These are phyloP conservation scores for Penicillium sp. DNA, from an alignment of 2,329 filamentous ascomycete species.

Conservation along the genomic window DNA sequence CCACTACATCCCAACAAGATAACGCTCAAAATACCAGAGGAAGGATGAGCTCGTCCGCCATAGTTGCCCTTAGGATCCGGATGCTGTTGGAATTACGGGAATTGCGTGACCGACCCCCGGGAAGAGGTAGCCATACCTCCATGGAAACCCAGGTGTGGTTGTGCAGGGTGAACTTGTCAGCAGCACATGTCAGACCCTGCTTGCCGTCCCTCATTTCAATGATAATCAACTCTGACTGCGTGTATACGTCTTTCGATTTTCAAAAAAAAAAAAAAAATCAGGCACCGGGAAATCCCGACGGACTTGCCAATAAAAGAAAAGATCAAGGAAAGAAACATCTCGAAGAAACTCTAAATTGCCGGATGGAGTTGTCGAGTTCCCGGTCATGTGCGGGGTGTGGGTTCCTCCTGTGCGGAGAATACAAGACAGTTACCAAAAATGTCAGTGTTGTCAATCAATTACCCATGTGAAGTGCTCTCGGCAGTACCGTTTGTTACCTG, in stretches of 20 bases:
- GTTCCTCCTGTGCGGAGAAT: background rate
- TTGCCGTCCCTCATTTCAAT: background rate
- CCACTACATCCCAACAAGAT: background rate
- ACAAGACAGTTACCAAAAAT: background rate
- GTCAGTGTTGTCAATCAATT: too few species aligned
- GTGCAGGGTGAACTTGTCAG: background rate
- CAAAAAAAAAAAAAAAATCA: background rate
- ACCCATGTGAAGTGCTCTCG: too few species aligned
- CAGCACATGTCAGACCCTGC: background rate
- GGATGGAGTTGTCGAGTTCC: background rate
- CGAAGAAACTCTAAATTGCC: background rate
- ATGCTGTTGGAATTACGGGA: background rate
- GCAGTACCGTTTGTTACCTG: background rate
- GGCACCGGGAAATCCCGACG: background rate
- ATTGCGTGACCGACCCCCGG: background rate
- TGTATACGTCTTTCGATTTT: background rate
- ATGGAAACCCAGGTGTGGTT: background rate
- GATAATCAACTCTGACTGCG: too few species aligned
- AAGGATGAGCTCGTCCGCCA: background rate
- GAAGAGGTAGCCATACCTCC: background rate
- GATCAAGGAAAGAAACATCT: background rate
- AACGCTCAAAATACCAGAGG: background rate
- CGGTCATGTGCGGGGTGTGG: background rate
- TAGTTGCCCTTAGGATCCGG: background rate
- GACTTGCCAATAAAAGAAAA: background rate